A percentile compares a stretch with the other conserved stretches of the same genome.
Conservation (phyloP, 1,284 basidiomycete genomes). For the Ustilago curta region DNA sequence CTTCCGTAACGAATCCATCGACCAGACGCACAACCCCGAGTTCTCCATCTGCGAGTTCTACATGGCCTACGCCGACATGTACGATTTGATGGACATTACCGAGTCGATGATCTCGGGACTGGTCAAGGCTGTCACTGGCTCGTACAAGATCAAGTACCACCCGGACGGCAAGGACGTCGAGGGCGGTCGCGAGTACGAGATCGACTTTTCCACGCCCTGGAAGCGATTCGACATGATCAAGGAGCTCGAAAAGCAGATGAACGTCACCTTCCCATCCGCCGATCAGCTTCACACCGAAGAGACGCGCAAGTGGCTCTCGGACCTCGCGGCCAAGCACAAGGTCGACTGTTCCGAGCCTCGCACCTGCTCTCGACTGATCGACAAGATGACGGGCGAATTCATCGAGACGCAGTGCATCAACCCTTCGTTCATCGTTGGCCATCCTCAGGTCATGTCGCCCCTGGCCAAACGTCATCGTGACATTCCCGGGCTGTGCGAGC, state of each 20-base stretch:
- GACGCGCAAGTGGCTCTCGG: conserved; percentile 88
- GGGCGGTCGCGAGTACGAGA: conserved; percentile 76
- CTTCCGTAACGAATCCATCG: conserved; percentile 98
- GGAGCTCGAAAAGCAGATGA: conserved; percentile 93
- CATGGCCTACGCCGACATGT: conserved; percentile 99
- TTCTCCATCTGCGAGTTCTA: conserved; percentile 98
- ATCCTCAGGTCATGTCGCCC: conserved; percentile 99
- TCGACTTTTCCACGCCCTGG: conserved; percentile 96
- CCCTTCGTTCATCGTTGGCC: conserved; percentile 93
- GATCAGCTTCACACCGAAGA: conserved; percentile 89
- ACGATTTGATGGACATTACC: conserved; percentile 98
- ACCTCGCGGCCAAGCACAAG: conserved; percentile 84
- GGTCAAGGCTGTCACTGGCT: conserved; percentile 87
- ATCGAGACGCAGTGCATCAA: conserved; percentile 97
- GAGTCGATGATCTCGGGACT: conserved; percentile 91
- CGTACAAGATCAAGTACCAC: conserved; percentile 88
- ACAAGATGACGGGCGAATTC: conserved; percentile 97
- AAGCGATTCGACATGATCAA: conserved; percentile 97
- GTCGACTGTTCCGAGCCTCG: conserved; percentile 97
- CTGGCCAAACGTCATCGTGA: conserved; percentile 75
- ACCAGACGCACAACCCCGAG: conserved; percentile 78
- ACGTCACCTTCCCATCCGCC: conserved; percentile 91
- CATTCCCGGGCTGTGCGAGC: conserved; percentile 85
- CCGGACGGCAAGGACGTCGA: conserved; percentile 87
- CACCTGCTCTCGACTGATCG: conserved; percentile 93